Percentiles rank a stretch among this genome's conserved stretches.
phyloP scores from a whole-genome alignment of 2,329 filamentous ascomycete genomes.

The Pezicula rhizophila region DNA sequence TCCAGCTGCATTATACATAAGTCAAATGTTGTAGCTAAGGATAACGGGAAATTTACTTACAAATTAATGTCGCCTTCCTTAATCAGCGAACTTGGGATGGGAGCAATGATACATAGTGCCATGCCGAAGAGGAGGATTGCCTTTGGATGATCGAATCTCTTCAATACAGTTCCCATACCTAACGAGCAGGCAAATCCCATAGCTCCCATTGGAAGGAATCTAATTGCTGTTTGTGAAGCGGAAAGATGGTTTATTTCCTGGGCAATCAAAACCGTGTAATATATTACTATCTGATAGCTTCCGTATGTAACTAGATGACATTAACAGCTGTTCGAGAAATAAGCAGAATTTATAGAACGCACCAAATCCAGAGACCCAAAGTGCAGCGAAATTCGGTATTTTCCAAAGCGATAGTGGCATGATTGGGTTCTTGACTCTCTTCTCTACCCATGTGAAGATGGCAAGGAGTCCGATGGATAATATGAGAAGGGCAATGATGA shows the following conservation, averaged over 20 bases:
- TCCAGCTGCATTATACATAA: conserved; percentile 21
- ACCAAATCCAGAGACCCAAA: conserved; percentile 39
- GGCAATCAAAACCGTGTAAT: conserved; percentile 35
- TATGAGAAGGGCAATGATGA: conserved; percentile 36
- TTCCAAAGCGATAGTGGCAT: conserved; percentile 41
- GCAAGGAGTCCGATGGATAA: conserved; percentile 32
- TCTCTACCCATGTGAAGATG: conserved; percentile 34
- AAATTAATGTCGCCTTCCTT: conserved; percentile 15
- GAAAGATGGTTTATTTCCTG: conserved; percentile 34
- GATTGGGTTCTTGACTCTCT: conserved; percentile 37
- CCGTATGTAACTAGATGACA: conserved; percentile 30
- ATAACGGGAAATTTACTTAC: neutral
- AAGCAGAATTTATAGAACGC: conserved; percentile 5
- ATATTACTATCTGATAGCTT: conserved; percentile 36
- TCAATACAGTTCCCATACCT: conserved; percentile 30
- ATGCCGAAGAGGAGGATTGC: conserved; percentile 30
- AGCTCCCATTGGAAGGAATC: conserved; percentile 35
- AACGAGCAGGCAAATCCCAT: conserved; percentile 33
- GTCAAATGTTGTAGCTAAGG: conserved; percentile 7
- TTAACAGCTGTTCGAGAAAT: neutral
- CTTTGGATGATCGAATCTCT: conserved; percentile 31
- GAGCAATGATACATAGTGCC: conserved; percentile 30
- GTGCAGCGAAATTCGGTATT: conserved; percentile 37
- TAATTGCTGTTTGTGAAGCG: conserved; percentile 32
- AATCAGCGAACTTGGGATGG: conserved; percentile 28